phyloP scores from a whole-genome alignment of 805 yeast genomes.

The Schwanniomyces occidentalis region DNA sequence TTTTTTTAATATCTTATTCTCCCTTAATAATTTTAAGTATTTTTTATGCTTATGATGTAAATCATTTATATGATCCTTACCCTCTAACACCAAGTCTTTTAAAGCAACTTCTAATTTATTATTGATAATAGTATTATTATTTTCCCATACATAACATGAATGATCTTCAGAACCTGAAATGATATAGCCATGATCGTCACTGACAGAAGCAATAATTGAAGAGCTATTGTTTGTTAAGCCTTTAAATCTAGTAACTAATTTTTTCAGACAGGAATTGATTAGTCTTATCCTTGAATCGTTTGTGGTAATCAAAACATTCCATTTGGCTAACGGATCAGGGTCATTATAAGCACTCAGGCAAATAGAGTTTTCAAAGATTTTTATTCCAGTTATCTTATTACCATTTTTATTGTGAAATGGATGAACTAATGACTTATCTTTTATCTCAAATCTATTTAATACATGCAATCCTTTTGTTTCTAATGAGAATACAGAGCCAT shows the following conservation, averaged over 20 bases:
- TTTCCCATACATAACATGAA: conserved; percentile 81
- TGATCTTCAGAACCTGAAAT: conserved; percentile 87
- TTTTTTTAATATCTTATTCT: conserved; percentile 27
- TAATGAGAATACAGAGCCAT: conserved; percentile 63
- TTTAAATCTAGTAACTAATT: conserved; percentile 64
- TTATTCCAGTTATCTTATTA: conserved; percentile 73
- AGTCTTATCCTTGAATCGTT: conserved; percentile 80
- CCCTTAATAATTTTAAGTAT: conserved; percentile 28
- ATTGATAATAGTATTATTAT: conserved; percentile 42
- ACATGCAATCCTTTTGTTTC: conserved; percentile 63
- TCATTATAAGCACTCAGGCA: not conserved
- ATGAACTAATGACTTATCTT: conserved; percentile 23
- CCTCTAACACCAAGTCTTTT: conserved; percentile 35
- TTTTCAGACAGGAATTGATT: conserved; percentile 53
- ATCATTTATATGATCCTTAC: conserved; percentile 34
- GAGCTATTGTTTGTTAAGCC: conserved; percentile 74
- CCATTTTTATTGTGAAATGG: conserved; percentile 28
- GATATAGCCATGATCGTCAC: conserved; percentile 58
- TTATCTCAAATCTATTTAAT: conserved; percentile 30
- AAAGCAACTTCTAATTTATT: conserved; percentile 35
- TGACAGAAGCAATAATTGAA: conserved; percentile 65
- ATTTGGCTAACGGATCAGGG: conserved; percentile 17
- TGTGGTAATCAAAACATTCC: conserved; percentile 59
- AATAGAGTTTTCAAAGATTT: conserved; percentile 38
- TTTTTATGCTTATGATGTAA: conserved; percentile 27